A percentile compares a stretch with the other conserved stretches of the same genome.
These are phyloP conservation scores for Sordaria brevicollis DNA, from an alignment of 495 filamentous ascomycete species.

Conservation along the genomic window DNA sequence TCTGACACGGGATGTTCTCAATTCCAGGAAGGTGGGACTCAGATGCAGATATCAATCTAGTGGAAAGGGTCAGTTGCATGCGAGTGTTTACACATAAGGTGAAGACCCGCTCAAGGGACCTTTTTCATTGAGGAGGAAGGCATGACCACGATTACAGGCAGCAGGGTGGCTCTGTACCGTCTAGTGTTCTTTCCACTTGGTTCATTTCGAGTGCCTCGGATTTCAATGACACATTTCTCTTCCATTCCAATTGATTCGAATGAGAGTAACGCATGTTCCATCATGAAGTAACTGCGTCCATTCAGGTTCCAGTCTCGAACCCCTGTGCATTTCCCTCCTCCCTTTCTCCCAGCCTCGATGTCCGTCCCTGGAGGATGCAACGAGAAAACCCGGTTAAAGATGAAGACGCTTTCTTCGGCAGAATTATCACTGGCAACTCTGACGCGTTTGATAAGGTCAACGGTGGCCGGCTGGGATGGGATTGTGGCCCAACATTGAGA, in stretches of 20 bases:
- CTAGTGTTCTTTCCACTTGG: background rate
- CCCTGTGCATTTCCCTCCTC: background rate
- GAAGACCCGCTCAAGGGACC: background rate
- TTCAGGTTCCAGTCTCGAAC: background rate
- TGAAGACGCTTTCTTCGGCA: background rate
- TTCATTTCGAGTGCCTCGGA: background rate
- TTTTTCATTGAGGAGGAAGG: background rate
- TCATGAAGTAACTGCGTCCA: background rate
- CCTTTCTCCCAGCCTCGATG: background rate
- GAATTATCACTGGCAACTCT: background rate
- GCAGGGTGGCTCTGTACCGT: background rate
- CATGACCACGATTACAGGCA: background rate
- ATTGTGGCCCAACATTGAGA: background rate
- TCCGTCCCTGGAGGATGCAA: background rate
- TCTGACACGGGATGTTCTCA: background rate
- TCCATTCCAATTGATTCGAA: background rate
- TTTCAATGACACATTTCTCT: background rate
- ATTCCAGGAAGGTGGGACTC: background rate
- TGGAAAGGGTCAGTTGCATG: background rate
- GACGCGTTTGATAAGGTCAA: background rate
- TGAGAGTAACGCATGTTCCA: background rate
- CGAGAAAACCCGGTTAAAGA: background rate
- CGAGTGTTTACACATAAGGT: background rate
- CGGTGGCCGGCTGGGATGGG: background rate
- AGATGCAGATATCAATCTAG: background rate